Percentiles rank a stretch among this genome's conserved stretches.
These are phyloP conservation scores for Tetracladium setigerum DNA, from an alignment of 495 filamentous ascomycete species.

Conservation along the genomic window DNA sequence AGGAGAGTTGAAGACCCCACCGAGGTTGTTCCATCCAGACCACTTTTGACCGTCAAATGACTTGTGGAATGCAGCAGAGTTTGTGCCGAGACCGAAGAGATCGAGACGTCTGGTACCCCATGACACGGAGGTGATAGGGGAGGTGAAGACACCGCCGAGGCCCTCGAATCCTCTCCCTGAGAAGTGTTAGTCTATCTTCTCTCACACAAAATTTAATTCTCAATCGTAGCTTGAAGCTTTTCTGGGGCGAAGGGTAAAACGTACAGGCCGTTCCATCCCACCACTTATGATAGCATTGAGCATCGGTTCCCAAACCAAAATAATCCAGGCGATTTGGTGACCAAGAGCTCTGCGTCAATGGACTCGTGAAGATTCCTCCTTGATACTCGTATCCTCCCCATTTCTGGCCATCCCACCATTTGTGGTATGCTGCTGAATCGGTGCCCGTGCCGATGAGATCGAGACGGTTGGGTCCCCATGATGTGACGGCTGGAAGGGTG, in stretches of 20 bases:
- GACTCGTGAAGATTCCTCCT: constrained; percentile 14
- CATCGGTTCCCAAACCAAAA: constrained; percentile 18
- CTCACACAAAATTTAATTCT: neutral
- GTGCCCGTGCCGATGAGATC: constrained; percentile 25
- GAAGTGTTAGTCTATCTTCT: constrained; percentile 22
- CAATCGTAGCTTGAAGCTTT: constrained; percentile 1
- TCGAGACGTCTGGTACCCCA: constrained; percentile 21
- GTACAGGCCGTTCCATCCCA: constrained; percentile 14
- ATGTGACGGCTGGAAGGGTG: constrained; percentile 13
- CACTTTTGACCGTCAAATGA: neutral
- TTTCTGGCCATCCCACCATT: constrained; percentile 24
- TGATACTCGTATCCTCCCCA: constrained; percentile 26
- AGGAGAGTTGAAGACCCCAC: neutral
- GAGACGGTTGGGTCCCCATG: constrained; percentile 18
- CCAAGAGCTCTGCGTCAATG: constrained; percentile 23
- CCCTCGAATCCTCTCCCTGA: constrained; percentile 19
- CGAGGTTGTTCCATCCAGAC: neutral
- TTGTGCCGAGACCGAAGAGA: constrained; percentile 14
- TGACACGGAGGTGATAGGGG: constrained; percentile 16
- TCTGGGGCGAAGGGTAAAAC: constrained; percentile 21
- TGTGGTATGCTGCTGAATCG: constrained; percentile 23
- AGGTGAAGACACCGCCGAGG: constrained; percentile 21
- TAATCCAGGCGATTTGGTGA: constrained; percentile 20
- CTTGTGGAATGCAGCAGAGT: constrained; percentile 15
- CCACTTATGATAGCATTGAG: constrained; percentile 20